Evolutionary conservation across 768 basidiomycete genomes (phyloP).

Genomic region (Pilatotrama ljubarskyi): DNA sequence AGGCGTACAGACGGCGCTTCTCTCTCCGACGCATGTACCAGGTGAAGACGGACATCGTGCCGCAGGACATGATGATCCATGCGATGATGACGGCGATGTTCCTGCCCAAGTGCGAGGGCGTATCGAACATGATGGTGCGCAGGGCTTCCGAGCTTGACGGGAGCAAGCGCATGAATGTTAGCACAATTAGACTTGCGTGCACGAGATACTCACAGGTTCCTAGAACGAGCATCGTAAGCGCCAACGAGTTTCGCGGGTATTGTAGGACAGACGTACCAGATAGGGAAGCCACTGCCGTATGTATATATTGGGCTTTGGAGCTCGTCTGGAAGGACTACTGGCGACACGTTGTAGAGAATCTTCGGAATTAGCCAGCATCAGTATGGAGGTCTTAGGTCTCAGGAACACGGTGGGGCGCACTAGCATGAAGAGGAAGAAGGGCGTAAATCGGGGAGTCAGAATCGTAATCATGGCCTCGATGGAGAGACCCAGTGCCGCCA

Average conservation of each 20-base stretch:
- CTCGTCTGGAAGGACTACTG: conserved; percentile 32
- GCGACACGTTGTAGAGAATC: conserved; percentile 36
- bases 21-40: conserved; percentile 23
- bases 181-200: too few relatives aligned
- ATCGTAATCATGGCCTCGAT: conserved; percentile 37
- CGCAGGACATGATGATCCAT: conserved; percentile 32
- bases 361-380: conserved; percentile 4
- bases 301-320: conserved; percentile 31
- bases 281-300: conserved; percentile 36
- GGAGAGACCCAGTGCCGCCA: conserved; percentile 36
- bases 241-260: background rate
- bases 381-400: background rate
- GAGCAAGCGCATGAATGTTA: background rate
- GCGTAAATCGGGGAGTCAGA: conserved; percentile 34
- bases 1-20: conserved; percentile 3
- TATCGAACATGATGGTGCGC: conserved; percentile 39
- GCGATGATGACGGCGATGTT: conserved; percentile 37
- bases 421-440: conserved; percentile 36
- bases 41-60: conserved; percentile 26
- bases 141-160: conserved; percentile 30
- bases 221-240: conserved; percentile 8
- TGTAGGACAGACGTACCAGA: conserved; percentile 26
- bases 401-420: conserved; percentile 20
- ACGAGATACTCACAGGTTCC: conserved; percentile 24
- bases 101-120: conserved; percentile 31